phyloP scores from a whole-genome alignment of 129 eudicot species.

The Saussurea involucrata region DNA sequence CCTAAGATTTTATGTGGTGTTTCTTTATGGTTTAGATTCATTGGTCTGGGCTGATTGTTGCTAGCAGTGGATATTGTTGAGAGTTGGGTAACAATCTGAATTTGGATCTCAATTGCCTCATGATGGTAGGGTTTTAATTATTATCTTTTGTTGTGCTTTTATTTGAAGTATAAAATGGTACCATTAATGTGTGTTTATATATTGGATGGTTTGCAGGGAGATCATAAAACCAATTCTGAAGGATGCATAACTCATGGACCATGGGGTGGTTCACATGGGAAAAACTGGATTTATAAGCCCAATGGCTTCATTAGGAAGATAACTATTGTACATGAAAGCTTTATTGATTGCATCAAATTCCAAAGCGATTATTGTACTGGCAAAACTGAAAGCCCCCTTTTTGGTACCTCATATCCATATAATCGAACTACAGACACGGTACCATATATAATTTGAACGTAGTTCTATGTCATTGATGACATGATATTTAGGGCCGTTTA shows the following conservation, averaged over 20 bases:
- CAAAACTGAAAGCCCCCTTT: background rate
- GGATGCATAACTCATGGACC: too few species aligned
- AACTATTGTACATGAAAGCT: background rate
- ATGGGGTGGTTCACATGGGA: too few species aligned
- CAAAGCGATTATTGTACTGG: background rate
- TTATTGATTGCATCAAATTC: background rate
- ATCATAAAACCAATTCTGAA: too few species aligned
- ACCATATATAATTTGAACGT: background rate
- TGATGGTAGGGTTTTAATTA: background rate
- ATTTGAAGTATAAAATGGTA: background rate
- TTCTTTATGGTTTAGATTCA: background rate
- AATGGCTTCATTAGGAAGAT: too few species aligned
- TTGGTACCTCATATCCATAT: background rate
- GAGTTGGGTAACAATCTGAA: background rate
- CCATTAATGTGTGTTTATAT: too few species aligned
- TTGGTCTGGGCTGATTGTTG: background rate
- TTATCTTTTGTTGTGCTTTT: background rate
- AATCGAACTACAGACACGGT: background rate
- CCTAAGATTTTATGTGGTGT: background rate
- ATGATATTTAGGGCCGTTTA: too few species aligned
- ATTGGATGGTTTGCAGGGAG: too few species aligned
- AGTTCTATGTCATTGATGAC: background rate
- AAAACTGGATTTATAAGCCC: too few species aligned
- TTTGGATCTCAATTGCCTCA: background rate
- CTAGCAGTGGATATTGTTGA: background rate